phyloP scores from a whole-genome alignment of 352 stramenopile genomes.

The Plasmopara muralis region DNA sequence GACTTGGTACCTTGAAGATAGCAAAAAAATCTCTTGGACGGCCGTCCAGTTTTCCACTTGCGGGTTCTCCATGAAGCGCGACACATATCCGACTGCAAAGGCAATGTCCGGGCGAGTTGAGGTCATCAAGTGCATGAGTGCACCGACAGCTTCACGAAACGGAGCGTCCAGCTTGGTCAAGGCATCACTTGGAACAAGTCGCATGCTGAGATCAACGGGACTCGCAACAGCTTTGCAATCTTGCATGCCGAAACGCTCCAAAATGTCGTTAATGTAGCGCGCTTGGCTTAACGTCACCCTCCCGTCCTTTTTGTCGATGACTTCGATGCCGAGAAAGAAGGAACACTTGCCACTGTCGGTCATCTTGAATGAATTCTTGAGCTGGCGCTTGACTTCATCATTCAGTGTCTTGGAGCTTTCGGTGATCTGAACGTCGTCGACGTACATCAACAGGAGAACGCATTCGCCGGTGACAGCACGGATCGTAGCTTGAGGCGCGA shows the following conservation, averaged over 20 bases:
- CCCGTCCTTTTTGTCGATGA: neutral
- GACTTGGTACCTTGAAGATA: constrained; percentile 11
- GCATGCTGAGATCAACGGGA: neutral
- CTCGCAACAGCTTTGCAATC: neutral
- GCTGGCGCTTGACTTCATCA: neutral
- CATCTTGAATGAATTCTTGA: neutral
- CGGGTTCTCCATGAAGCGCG: constrained; percentile 15
- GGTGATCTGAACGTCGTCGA: neutral
- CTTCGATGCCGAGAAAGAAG: neutral
- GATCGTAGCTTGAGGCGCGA: neutral
- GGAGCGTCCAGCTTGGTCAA: neutral
- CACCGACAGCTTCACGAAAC: constrained; percentile 11
- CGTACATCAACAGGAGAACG: neutral
- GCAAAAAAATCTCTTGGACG: constrained; percentile 11
- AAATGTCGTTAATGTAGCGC: neutral
- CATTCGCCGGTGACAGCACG: neutral
- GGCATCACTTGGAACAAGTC: constrained; percentile 1
- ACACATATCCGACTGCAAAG: constrained; percentile 7
- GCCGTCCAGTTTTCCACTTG: constrained; percentile 13
- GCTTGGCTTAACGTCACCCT: neutral
- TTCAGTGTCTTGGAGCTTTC: neutral
- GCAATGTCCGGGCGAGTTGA: constrained; percentile 12
- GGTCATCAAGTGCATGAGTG: constrained; percentile 17
- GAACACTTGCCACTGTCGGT: neutral
- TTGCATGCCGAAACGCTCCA: neutral